A percentile compares a stretch with the other conserved stretches of the same genome.
Conservation (phyloP, 176 grass and related monocot species). For the Saccharum officinarum region DNA sequence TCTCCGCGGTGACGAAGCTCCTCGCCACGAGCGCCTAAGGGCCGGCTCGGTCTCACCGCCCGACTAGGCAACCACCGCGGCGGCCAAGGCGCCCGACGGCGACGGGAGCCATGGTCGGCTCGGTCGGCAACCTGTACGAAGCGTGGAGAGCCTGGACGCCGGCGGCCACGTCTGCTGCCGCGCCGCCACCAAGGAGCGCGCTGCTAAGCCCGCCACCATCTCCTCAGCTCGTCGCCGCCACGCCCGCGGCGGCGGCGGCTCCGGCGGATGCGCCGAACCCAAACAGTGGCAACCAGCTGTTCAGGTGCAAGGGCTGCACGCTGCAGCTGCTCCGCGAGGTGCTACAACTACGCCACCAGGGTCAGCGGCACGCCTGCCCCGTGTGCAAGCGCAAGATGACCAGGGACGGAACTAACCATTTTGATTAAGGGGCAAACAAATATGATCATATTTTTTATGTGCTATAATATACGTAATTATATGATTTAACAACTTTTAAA, state of each 20-base stretch:
- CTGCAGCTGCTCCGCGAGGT: background rate
- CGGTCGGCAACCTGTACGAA: slow-evolving; percentile 33
- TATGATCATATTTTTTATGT: no score
- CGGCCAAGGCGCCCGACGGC: background rate
- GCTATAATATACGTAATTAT: no score
- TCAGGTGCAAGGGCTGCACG: background rate
- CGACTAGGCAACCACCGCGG: background rate
- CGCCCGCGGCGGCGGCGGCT: accelerated
- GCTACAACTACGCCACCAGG: background rate
- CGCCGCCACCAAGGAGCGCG: background rate
- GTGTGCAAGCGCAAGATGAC: background rate
- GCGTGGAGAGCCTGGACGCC: slow-evolving; percentile 27
- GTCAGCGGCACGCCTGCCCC: slow-evolving; percentile 1
- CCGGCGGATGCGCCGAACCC: background rate
- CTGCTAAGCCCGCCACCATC: background rate
- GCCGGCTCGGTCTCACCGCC: no score
- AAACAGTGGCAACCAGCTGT: accelerated
- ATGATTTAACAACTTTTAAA: no score
- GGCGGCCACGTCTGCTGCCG: background rate
- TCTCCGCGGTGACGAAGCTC: background rate
- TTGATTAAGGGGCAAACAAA: no score
- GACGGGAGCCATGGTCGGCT: slow-evolving; percentile 21
- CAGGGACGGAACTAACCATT: no score
- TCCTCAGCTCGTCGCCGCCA: background rate
- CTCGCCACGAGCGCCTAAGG: background rate